Evolutionary conservation across 2,329 filamentous ascomycete genomes (phyloP), one percentile per base, ranked within the genome.

Genomic region (Metarhizium rileyi): DNA sequence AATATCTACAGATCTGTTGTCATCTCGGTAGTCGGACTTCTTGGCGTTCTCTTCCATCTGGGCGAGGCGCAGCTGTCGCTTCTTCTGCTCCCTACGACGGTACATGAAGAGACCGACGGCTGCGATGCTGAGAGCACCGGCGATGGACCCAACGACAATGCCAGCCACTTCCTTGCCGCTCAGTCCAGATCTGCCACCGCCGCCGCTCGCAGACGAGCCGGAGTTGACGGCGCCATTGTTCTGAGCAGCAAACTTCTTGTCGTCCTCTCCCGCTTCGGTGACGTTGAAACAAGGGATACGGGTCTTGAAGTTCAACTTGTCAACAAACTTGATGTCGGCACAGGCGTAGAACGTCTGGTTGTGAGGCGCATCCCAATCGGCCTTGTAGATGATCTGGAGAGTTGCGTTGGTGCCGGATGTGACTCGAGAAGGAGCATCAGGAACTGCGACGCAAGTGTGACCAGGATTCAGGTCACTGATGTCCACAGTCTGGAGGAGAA

Each of bases 151-250:
- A 52, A 90, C 72, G 2, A 86, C 84, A 52, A 87, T 83, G 1
- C 86, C 87, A 3, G 86, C 87, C 59, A 90, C 87, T 18, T 80
- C 76, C 40, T 85, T 86, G 26, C 78, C 78, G 16, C 80, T 82
- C 10, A 89, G 70, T 2, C 61, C 62, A 47, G 56, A 54, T 12
- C 18, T 14, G 16, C 35, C 35, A 9, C 53, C 56, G 51, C 27
- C 28, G 4, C 56, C 56, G 10, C 51, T 57, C 55, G 48, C 55
- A 59, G 35, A 53, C 57, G 20, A 58, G 55, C 22, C 60, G 56
- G 22, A 59, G 51, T 53, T 5, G 5, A 16, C 35, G 18, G 35
- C 3, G 47, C 35, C 30, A 28, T 33, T 48, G 41, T 26, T 26
- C 22, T 33, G 6, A 28, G 5, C 26, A 5, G 52, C 55, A 12